Evolutionary conservation across 345 rosid genomes (phyloP).

Genomic region (Rhodamnia argentea): DNA sequence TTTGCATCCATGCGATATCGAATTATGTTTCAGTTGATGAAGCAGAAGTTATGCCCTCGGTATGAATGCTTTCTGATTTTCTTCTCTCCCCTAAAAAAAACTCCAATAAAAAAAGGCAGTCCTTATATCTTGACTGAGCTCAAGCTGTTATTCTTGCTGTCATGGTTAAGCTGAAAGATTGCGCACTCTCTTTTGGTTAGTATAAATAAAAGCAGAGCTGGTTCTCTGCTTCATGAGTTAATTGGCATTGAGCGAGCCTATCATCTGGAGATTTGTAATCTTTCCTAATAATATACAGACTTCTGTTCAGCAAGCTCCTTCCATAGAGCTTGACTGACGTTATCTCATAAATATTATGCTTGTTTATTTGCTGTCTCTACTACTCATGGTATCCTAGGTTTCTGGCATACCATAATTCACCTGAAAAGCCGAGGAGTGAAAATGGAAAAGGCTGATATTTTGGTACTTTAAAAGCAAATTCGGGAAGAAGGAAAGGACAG

Average conservation of each 20-base stretch:
- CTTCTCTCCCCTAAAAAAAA: neutral
- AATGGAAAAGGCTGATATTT: neutral
- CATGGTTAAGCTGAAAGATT: neutral
- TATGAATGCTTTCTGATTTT: constrained; percentile 12
- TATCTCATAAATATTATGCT: neutral
- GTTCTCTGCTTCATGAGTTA: neutral
- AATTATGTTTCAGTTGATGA: constrained; percentile 71
- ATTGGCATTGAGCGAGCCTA: neutral
- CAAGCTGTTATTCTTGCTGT: neutral
- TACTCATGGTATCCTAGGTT: neutral
- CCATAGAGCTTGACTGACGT: neutral
- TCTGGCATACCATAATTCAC: neutral
- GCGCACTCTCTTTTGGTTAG: neutral
- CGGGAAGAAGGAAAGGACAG: neutral
- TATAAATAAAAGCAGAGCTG: neutral
- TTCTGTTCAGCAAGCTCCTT: neutral
- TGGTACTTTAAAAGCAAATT: neutral
- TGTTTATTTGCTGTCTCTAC: neutral
- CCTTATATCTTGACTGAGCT: neutral
- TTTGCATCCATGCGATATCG: constrained; percentile 88
- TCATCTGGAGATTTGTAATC: neutral
- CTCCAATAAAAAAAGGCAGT: neutral
- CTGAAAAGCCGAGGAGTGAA: neutral
- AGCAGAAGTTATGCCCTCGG: constrained; percentile 94
- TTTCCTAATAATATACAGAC: neutral